phyloP scores from a whole-genome alignment of 805 yeast genomes.

The Ogataea pini region DNA sequence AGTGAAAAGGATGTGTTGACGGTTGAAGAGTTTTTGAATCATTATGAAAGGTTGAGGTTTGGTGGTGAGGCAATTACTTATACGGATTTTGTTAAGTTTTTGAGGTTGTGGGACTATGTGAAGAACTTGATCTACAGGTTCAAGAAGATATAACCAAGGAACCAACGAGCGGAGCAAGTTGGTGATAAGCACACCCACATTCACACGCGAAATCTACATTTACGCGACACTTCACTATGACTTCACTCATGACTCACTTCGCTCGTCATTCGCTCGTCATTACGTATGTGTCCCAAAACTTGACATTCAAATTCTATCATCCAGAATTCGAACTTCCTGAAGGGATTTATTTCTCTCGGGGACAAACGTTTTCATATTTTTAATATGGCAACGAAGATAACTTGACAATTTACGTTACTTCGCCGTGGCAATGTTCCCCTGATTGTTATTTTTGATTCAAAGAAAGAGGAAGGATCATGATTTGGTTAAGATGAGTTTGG shows the following conservation, averaged over 20 bases:
- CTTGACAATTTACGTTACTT: constrained; percentile 58
- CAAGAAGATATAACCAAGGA: constrained; percentile 7
- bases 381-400: constrained; percentile 64
- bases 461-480: constrained; percentile 25
- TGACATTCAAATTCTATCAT: constrained; percentile 64
- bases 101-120: constrained; percentile 42
- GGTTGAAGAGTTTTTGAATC: constrained; percentile 40
- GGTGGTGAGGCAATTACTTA: constrained; percentile 62
- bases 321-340: constrained; percentile 62
- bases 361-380: constrained; percentile 38
- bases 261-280: too few relatives aligned
- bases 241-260: too few relatives aligned
- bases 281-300: constrained; percentile 42
- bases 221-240: too few relatives aligned
- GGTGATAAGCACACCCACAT: too few relatives aligned
- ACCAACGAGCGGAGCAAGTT: too few relatives aligned
- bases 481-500: background rate
- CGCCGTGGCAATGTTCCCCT: constrained; percentile 73
- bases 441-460: constrained; percentile 56
- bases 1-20: constrained; percentile 12
- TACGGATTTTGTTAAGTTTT: constrained; percentile 58
- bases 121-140: constrained; percentile 17
- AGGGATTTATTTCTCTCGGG: constrained; percentile 56
- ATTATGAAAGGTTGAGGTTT: constrained; percentile 70
- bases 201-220: too few relatives aligned